Evolutionary conservation across 805 yeast genomes (phyloP), one percentile per base, ranked within the genome.

Genomic region (Yarrowia alimentaria): DNA sequence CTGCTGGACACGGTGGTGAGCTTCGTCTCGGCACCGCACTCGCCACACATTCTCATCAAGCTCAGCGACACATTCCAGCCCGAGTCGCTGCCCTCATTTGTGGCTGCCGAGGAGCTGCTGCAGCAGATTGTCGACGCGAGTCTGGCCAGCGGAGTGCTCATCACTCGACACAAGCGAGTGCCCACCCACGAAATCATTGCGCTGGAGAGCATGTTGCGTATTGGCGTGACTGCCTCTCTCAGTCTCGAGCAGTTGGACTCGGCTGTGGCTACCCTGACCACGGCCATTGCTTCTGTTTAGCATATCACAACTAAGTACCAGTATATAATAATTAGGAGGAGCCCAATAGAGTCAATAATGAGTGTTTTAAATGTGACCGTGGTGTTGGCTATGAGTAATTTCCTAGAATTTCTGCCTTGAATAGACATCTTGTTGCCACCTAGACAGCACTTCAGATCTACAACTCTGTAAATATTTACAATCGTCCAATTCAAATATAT

Each of bases 161-260:
- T 90, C 38, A 73, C 80, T 30, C 79, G 95, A 60, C 71, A 80
- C 20, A 79, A 79, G 53, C 72, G 73, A 53, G 74, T 88, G 10
- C 70, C 82, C 51, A 81, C 78, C 57, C 94, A 83, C 61, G 97
- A 89, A 63, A 68, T 80, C 47, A 71, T 85, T 54, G 88, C 93
- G 8, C 66, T 81, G 33, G 73, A 77, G 42, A 87, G 87, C 35
- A 78, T 43, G 50, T 22, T 43, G 50, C 50, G 37, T n/a, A 22
- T 43, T 24, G 37, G 16, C 26, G 50, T 43, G 17, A 30, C 37
- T 16, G 50, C 50, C n/a, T 4, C 37, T 12, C 12, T 43, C 17
- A 22, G 18, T 18, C n/a, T 5, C 7, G 19, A 21, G 30, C 50
- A 43, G 30, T 20, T 43, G 22, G 37, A 30, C 22, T 29, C 21